These are phyloP conservation scores for Fusarium oxysporum DNA, from an alignment of 2,329 filamentous ascomycete species.

Conservation along the genomic window DNA sequence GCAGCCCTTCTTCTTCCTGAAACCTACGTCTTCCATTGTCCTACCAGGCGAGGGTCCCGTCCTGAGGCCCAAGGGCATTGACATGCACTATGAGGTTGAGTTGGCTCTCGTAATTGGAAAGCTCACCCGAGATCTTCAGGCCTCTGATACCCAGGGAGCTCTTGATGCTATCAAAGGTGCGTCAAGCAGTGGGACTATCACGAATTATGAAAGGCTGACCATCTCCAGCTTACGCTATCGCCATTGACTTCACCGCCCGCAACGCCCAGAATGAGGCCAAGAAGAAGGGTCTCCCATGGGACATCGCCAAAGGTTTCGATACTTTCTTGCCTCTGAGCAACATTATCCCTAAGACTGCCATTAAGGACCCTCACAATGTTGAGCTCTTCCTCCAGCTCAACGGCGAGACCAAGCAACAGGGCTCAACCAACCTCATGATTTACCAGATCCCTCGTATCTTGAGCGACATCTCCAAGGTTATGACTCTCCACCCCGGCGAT, in stretches of 20 bases:
- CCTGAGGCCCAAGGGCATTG: slow-evolving; percentile 83
- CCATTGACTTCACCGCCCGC: slow-evolving; percentile 97
- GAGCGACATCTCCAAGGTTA: slow-evolving; percentile 92
- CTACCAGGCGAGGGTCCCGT: slow-evolving; percentile 82
- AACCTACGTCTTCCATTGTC: slow-evolving; percentile 89
- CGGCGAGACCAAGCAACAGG: slow-evolving; percentile 79
- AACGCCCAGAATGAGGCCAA: slow-evolving; percentile 98
- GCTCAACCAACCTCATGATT: slow-evolving; percentile 94
- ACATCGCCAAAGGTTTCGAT: slow-evolving; percentile 97
- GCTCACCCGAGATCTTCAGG: slow-evolving; percentile 78
- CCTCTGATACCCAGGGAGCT: slow-evolving; percentile 79
- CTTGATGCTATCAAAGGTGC: slow-evolving; percentile 84
- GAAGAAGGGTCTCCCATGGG: slow-evolving; percentile 93
- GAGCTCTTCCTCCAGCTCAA: slow-evolving; percentile 91
- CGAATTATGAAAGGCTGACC: slow-evolving; percentile 8
- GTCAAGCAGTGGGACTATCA: slow-evolving; percentile 31
- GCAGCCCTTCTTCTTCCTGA: slow-evolving; percentile 99
- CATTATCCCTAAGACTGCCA: slow-evolving; percentile 81
- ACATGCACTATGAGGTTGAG: slow-evolving; percentile 95
- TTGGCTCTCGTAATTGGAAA: slow-evolving; percentile 90
- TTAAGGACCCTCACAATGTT: slow-evolving; percentile 88
- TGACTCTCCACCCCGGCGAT: slow-evolving; percentile 92
- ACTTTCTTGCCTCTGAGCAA: slow-evolving; percentile 92
- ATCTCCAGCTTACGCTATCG: slow-evolving; percentile 79
- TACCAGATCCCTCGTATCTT: slow-evolving; percentile 89